Conservation (phyloP, 805 yeast species). For the Maudiozyma serrabonitensis region DNA sequence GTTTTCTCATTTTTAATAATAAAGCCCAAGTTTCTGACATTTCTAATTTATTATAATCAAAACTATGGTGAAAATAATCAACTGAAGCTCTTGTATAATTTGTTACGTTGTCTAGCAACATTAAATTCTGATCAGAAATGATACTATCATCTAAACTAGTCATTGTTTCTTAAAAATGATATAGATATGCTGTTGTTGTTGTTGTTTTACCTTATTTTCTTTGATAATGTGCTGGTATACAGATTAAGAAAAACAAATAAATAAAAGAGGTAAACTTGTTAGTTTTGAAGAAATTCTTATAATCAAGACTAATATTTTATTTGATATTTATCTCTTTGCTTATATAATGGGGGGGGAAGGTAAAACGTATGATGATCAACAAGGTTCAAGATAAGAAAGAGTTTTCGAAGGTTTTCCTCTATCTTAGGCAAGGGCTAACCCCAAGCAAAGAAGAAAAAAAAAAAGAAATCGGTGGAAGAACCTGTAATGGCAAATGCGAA, state of each 20-base stretch:
- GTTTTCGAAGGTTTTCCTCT: no score
- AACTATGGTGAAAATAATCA: constrained; percentile 24
- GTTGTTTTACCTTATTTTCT: no score
- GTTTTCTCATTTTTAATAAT: constrained; percentile 15
- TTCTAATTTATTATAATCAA: constrained; percentile 9
- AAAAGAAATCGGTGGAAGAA: neutral
- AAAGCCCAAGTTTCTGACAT: constrained; percentile 15
- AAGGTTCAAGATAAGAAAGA: no score
- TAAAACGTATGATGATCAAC: no score
- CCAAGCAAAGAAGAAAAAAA: no score
- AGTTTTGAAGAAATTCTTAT: neutral
- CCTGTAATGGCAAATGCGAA: neutral
- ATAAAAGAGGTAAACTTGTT: neutral
- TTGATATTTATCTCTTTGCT: neutral
- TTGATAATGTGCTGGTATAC: no score
- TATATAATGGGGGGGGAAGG: neutral
- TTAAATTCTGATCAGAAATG: constrained; percentile 21
- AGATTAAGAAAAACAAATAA: neutral
- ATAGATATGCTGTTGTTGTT: neutral
- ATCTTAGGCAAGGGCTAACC: neutral
- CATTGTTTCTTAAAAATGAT: constrained; percentile 7
- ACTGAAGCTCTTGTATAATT: constrained; percentile 22
- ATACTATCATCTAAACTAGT: constrained; percentile 27
- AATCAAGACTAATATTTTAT: no score
- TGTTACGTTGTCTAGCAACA: constrained; percentile 27